Base-by-base conservation (phyloP, 257 asterid genomes). In the Gentiana dahurica region DNA sequence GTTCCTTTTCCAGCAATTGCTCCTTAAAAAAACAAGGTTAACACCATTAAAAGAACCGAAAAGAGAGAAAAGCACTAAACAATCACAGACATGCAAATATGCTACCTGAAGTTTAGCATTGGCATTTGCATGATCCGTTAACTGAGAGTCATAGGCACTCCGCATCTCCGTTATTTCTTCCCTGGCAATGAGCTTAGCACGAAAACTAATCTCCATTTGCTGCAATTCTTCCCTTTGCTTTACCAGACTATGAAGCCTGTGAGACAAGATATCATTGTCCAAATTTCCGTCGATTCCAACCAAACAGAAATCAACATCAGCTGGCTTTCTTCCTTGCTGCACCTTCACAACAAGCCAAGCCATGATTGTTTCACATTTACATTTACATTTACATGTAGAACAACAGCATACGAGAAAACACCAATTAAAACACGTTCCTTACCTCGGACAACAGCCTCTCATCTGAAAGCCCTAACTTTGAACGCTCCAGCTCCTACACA, bases 381-480 rank as follows among this genome's bases (percentile, higher is more conserved):
- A 77, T 61, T 62, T 41, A 1, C 51, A 57, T 60, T 48, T 49
- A 2, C 54, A 36, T 36, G 36, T 6, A n/a, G 33, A 45, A 61
- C 36, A 36, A 13, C 39, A 32, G 59, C 48, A 33, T 2, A 46
- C 58, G 0, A 48, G 50, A 43, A 36, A n/a, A 53, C 65, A 49
- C 35, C 52, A 1, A 34, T 34, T 2, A 36, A 38, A 67, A 63
- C 53, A 62, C 61, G 39, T 39, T 35, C 34, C 34, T 61, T 79
- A 83, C 94, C 94, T 87, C 95, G 60, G 74, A 81, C 63, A 83
- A 76, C 73, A 84, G 55, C 62, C 94, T 81, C 87, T 81, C 94
- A 6, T 84, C 91, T 10, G 91, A 74, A 46, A 81, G 88, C 56
- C 80, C 85, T 51, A 75, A 69, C 57, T 73, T 79, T 2, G 86